These are phyloP conservation scores for Pontederia crassipes DNA, from an alignment of 176 grass and related monocot species.

Conservation along the genomic window DNA sequence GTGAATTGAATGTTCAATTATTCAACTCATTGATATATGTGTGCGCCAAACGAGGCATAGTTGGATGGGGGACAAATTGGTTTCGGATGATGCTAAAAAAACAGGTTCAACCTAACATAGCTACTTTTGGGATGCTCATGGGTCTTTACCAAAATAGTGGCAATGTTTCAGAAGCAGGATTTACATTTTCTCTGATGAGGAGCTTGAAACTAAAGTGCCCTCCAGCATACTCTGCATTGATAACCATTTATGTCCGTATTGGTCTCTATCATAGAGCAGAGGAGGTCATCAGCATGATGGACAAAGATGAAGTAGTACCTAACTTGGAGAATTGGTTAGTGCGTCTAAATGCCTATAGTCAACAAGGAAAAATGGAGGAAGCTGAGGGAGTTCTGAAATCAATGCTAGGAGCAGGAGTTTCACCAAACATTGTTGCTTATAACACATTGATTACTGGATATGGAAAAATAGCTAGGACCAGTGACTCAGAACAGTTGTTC, in stretches of 20 bases:
- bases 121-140: slow-evolving; percentile 91
- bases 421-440: slow-evolving; percentile 68
- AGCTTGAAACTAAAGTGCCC: slow-evolving; percentile 42
- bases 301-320: slow-evolving; percentile 47
- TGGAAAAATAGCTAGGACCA: slow-evolving; percentile 45
- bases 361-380: slow-evolving; percentile 73
- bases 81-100: slow-evolving; percentile 57
- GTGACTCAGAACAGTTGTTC: slow-evolving; percentile 42
- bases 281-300: slow-evolving; percentile 50
- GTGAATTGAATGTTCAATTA: slow-evolving; percentile 40
- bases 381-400: slow-evolving; percentile 44
- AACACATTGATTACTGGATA: slow-evolving; percentile 94
- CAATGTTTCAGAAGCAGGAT: slow-evolving; percentile 49
- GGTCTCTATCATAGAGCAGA: slow-evolving; percentile 55
- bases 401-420: slow-evolving; percentile 39
- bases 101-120: slow-evolving; percentile 47
- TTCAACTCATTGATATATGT: slow-evolving; percentile 81
- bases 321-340: slow-evolving; percentile 88
- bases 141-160: slow-evolving; percentile 69
- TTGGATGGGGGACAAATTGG: slow-evolving; percentile 78
- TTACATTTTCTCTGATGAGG: slow-evolving; percentile 60
- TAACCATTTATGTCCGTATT: slow-evolving; percentile 60
- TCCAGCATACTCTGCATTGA: slow-evolving; percentile 71
- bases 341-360: slow-evolving; percentile 61
- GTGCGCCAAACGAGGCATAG: slow-evolving; percentile 66